phyloP scores from a whole-genome alignment of 2,329 filamentous ascomycete species.

The Fusarium sp. region DNA sequence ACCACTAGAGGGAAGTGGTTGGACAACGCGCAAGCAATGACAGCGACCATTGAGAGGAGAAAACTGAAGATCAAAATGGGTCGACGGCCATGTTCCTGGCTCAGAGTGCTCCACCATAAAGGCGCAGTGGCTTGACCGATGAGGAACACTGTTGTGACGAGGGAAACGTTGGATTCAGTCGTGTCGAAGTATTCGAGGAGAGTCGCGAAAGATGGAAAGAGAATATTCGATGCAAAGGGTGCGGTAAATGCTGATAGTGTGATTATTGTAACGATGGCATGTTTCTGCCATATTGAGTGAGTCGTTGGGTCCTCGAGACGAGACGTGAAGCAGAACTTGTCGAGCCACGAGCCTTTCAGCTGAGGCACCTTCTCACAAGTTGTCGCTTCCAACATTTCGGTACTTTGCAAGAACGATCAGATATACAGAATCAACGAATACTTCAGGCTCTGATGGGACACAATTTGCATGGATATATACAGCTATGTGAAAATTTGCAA shows the following conservation, averaged over 20 bases:
- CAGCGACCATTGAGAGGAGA: background rate
- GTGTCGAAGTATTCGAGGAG: constrained; percentile 2
- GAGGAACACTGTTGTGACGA: background rate
- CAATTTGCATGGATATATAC: background rate
- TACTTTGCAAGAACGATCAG: background rate
- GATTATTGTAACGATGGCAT: background rate
- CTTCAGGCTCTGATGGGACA: too few relatives aligned
- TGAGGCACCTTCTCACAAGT: background rate
- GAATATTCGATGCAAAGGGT: background rate
- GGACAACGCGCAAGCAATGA: background rate
- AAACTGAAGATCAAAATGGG: background rate
- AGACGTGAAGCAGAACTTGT: background rate
- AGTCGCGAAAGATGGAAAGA: constrained; percentile 4
- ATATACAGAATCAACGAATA: too few relatives aligned
- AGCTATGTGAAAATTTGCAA: background rate
- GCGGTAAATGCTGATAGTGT: constrained; percentile 1
- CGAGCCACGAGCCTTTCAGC: background rate
- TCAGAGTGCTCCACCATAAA: constrained; percentile 2
- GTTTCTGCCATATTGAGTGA: background rate
- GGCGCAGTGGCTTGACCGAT: background rate
- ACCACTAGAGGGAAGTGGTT: background rate
- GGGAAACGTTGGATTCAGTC: background rate
- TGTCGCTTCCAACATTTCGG: background rate
- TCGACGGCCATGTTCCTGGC: background rate
- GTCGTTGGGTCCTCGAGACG: background rate